Evolutionary conservation across 1,284 basidiomycete species (phyloP).

Genomic region (Pyrrhoderma lamaoense): DNA sequence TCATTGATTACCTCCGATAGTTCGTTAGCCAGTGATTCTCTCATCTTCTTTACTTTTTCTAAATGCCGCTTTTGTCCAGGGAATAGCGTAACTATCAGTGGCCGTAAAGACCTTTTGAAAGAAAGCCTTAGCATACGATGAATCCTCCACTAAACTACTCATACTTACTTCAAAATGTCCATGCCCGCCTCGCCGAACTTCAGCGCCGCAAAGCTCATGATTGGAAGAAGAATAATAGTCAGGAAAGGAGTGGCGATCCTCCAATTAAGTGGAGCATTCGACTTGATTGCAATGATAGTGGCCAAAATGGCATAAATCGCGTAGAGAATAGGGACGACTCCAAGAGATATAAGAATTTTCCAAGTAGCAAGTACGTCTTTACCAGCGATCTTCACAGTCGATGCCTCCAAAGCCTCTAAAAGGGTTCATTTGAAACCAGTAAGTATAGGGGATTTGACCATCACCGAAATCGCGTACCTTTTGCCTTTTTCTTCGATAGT

Average conservation of each 20-base stretch:
- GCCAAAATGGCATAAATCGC: conserved; percentile 77
- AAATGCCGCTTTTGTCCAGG: conserved; percentile 89
- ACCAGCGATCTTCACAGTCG: conserved; percentile 92
- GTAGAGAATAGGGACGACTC: conserved; percentile 86
- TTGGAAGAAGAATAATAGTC: conserved; percentile 72
- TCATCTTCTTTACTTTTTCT: conserved; percentile 72
- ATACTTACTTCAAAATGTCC: conserved; percentile 88
- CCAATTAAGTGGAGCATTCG: conserved; percentile 57
- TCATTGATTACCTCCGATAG: conserved; percentile 86
- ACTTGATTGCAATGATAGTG: conserved; percentile 68
- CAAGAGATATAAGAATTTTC: conserved; percentile 96
- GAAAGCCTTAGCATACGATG: conserved; percentile 14
- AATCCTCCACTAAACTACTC: not conserved
- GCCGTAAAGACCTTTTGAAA: conserved; percentile 72
- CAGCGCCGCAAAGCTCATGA: conserved; percentile 90
- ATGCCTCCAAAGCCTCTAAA: conserved; percentile 92
- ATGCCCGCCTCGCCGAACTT: conserved; percentile 99
- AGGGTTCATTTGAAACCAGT: not conserved
- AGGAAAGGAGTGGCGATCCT: conserved; percentile 76
- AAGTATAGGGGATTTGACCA: not conserved
- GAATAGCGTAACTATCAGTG: conserved; percentile 83
- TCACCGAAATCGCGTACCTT: conserved; percentile 47
- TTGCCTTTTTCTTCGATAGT: conserved; percentile 86
- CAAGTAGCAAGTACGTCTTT: conserved; percentile 96
- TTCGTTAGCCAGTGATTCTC: conserved; percentile 79